Conservation (phyloP, 495 filamentous ascomycete species). For the Rusavskia elegans region DNA sequence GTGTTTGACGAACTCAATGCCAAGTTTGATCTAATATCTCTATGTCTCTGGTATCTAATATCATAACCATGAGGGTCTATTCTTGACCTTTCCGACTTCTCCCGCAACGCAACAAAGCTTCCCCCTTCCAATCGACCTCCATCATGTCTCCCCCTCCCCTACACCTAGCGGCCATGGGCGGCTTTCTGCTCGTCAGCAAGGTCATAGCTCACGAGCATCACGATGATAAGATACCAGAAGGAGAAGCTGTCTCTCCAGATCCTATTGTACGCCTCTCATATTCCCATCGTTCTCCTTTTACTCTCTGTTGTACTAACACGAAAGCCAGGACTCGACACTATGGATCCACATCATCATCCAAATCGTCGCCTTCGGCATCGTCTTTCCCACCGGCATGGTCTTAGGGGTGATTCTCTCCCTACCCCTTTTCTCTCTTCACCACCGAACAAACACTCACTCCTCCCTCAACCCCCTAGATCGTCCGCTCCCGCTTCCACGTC, state of each 20-base stretch:
- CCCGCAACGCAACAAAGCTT: neutral
- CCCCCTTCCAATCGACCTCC: neutral
- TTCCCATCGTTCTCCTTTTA: neutral
- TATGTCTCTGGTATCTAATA: neutral
- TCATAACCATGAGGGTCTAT: neutral
- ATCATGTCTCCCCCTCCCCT: neutral
- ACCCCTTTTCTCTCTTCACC: neutral
- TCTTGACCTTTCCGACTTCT: neutral
- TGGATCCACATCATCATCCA: slow-evolving; percentile 93
- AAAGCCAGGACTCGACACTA: slow-evolving; percentile 56
- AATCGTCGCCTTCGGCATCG: slow-evolving; percentile 68
- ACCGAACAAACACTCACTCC: neutral
- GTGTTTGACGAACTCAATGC: no score
- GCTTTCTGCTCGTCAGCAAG: slow-evolving; percentile 19
- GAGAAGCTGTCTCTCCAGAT: slow-evolving; percentile 57
- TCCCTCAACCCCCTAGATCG: slow-evolving; percentile 39
- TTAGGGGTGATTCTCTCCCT: slow-evolving; percentile 48
- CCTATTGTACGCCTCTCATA: slow-evolving; percentile 57
- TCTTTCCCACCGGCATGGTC: slow-evolving; percentile 94
- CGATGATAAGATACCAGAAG: slow-evolving; percentile 58
- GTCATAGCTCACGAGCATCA: slow-evolving; percentile 58
- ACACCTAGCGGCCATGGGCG: neutral
- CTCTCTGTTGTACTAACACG: no score
- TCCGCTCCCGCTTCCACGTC: slow-evolving; percentile 86
- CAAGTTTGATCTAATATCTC: no score